phyloP scores from a whole-genome alignment of 2,329 filamentous ascomycete species.

The Pseudopyricularia cyperi region DNA sequence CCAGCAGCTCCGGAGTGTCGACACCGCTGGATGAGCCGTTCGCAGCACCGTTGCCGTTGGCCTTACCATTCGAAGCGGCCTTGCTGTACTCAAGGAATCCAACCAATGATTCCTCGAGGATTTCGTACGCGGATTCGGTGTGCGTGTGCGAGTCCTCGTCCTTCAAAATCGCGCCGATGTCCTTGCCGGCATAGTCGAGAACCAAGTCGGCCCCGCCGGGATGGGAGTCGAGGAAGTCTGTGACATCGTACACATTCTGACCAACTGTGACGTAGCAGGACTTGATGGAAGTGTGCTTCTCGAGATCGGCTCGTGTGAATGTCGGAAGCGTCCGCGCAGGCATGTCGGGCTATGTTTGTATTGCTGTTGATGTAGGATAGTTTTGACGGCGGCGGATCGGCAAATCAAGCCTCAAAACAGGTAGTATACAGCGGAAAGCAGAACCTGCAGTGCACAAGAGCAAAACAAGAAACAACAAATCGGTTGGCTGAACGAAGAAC shows the following conservation, averaged over 20 bases:
- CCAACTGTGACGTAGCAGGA: constrained; percentile 92
- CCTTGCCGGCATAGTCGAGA: constrained; percentile 79
- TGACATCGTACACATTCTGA: constrained; percentile 87
- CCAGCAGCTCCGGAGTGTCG: constrained; percentile 19
- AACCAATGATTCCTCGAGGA: constrained; percentile 75
- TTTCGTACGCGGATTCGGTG: constrained; percentile 88
- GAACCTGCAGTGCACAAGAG: too few relatives aligned
- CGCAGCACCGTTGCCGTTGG: constrained; percentile 20
- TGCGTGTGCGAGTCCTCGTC: constrained; percentile 76
- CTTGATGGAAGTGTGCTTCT: constrained; percentile 62
- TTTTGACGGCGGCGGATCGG: background rate
- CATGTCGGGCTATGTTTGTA: constrained; percentile 34
- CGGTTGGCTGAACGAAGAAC: too few relatives aligned
- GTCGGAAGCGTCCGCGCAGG: constrained; percentile 72
- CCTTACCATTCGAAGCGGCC: constrained; percentile 17
- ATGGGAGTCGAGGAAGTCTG: constrained; percentile 79
- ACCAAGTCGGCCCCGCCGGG: constrained; percentile 83
- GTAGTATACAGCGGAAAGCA: background rate
- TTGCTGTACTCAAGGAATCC: constrained; percentile 62
- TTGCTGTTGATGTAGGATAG: background rate
- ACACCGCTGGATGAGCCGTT: constrained; percentile 20
- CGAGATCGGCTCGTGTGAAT: constrained; percentile 68
- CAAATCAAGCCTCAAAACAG: background rate
- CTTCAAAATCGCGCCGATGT: constrained; percentile 69
- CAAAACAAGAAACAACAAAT: too few relatives aligned